Conservation (phyloP, 441 rosid species). For the Bruguiera hainesii region DNA sequence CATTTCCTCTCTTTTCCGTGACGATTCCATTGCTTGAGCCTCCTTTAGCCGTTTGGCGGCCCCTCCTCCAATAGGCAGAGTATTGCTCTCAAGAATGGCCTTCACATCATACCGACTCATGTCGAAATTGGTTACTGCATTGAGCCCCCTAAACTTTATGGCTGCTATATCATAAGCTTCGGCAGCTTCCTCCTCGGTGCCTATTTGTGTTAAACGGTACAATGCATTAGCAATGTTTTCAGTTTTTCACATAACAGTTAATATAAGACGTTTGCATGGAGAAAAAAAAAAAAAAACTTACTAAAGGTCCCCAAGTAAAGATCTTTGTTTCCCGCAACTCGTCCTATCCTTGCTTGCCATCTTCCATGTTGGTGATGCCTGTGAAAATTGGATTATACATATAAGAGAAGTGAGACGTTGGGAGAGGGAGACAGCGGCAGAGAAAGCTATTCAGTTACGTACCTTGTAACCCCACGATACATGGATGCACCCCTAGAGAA, state of each 20-base stretch:
- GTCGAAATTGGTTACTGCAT: slow-evolving; percentile 96
- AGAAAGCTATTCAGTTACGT: background rate
- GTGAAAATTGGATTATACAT: background rate
- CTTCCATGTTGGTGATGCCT: slow-evolving; percentile 99
- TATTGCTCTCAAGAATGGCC: slow-evolving; percentile 87
- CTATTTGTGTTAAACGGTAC: slow-evolving; percentile 23
- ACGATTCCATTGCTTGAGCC: slow-evolving; percentile 91
- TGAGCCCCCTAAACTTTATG: slow-evolving; percentile 84
- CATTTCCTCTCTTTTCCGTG: slow-evolving; percentile 82
- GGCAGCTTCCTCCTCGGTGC: slow-evolving; percentile 98
- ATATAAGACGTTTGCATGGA: background rate
- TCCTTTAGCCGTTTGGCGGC: slow-evolving; percentile 93
- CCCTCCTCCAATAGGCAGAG: slow-evolving; percentile 93
- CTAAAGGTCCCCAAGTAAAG: slow-evolving; percentile 98
- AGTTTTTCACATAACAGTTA: too few relatives aligned
- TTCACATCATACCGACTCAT: slow-evolving; percentile 93
- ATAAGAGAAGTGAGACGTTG: background rate
- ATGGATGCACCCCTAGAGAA: slow-evolving; percentile 98
- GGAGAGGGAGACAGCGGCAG: background rate
- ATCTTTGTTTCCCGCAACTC: slow-evolving; percentile 99
- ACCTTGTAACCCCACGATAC: slow-evolving; percentile 99
- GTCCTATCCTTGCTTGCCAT: slow-evolving; percentile 98
- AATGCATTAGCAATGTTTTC: too few relatives aligned
- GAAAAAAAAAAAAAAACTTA: slow-evolving; percentile 32
- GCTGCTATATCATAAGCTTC: slow-evolving; percentile 99